phyloP scores from a whole-genome alignment of 75 land plant species.

The Ceratopteris richardii region DNA sequence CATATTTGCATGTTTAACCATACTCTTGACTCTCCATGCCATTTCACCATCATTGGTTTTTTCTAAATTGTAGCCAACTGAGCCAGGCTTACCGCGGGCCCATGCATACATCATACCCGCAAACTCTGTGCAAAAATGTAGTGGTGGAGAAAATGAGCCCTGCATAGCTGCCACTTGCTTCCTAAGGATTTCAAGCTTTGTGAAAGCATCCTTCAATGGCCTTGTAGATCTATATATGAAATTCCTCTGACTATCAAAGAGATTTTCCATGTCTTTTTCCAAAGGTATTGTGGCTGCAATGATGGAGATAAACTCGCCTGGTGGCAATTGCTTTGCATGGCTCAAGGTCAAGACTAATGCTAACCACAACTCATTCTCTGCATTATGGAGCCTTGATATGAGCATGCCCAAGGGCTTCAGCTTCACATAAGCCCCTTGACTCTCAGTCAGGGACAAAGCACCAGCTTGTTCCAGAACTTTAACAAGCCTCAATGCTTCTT shows the following conservation, averaged over 20 bases:
- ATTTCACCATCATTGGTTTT: constrained; percentile 5
- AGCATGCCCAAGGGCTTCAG: constrained; percentile 10
- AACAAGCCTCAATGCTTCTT: constrained; percentile 11
- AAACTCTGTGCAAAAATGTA: background rate
- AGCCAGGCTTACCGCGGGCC: constrained; percentile 6
- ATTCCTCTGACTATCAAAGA: background rate
- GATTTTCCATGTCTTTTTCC: background rate
- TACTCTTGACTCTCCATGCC: background rate
- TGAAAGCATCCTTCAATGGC: background rate
- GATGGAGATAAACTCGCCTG: constrained; percentile 6
- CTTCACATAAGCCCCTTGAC: background rate
- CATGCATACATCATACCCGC: constrained; percentile 8
- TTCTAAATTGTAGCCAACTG: background rate
- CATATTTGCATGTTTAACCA: constrained; percentile 1
- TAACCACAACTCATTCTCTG: constrained; percentile 11
- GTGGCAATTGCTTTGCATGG: background rate
- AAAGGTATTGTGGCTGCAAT: background rate
- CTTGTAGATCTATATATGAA: constrained; percentile 1
- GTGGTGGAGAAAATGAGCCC: constrained; percentile 6
- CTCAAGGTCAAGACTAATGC: constrained; percentile 5
- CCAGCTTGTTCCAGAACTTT: constrained; percentile 4
- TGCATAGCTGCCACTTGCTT: constrained; percentile 10
- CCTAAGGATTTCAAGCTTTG: constrained; percentile 7
- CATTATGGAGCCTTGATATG: constrained; percentile 12
- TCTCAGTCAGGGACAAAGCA: constrained; percentile 3